phyloP scores from a whole-genome alignment of 306 rosid genomes.

The Prosopis cineraria region DNA sequence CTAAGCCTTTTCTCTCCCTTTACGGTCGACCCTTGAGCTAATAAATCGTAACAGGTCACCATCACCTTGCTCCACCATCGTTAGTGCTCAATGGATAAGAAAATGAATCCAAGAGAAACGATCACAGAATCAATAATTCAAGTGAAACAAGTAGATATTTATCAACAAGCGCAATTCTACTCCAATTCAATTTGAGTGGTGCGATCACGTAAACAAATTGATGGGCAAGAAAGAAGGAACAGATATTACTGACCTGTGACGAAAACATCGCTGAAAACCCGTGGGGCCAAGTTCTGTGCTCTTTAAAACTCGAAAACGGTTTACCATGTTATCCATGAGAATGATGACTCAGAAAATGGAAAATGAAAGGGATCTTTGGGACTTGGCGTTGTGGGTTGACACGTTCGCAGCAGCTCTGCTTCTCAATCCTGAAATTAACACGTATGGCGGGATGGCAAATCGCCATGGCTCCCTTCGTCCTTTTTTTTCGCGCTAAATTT shows the following conservation, averaged over 20 bases:
- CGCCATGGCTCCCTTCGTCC: neutral
- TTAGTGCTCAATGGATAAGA: neutral
- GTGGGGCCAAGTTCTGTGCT: neutral
- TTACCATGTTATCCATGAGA: neutral
- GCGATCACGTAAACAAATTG: neutral
- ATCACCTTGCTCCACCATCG: neutral
- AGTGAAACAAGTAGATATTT: neutral
- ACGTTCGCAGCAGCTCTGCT: slow-evolving; percentile 20
- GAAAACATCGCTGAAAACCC: neutral
- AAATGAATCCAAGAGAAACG: neutral
- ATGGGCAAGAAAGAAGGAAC: slow-evolving; percentile 7
- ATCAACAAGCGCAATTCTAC: neutral
- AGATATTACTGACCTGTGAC: neutral
- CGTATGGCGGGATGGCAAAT: slow-evolving; percentile 13
- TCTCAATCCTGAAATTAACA: slow-evolving; percentile 13
- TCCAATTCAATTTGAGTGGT: neutral
- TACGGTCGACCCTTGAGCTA: neutral
- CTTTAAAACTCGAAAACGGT: neutral
- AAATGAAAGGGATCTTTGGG: neutral
- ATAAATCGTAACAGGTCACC: neutral
- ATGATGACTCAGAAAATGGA: neutral
- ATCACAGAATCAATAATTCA: neutral
- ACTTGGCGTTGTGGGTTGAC: slow-evolving; percentile 23
- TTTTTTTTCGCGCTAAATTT: neutral
- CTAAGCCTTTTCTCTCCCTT: neutral